A percentile compares a stretch with the other conserved stretches of the same genome.
Conservation (phyloP, 78 protist species). For the Speleostelium caveatum region DNA sequence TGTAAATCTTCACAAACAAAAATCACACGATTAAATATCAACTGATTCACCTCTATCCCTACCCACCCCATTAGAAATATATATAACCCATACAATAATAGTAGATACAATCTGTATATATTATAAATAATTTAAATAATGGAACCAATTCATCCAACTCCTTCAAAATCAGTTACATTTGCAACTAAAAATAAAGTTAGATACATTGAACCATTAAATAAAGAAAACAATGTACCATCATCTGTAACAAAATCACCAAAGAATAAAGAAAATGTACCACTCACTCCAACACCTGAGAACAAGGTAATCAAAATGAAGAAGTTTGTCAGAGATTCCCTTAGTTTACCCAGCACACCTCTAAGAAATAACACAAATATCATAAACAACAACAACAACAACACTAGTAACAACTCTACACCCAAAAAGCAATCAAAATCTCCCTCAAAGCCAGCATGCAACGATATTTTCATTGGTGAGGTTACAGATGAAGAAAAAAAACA, state of each 20-base stretch:
- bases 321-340: neutral
- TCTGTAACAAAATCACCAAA: neutral
- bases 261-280: neutral
- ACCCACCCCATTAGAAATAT: no score
- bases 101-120: no score
- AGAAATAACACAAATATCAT: neutral
- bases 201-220: neutral
- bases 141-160: neutral
- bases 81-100: no score
- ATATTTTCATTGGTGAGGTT: neutral
- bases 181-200: neutral
- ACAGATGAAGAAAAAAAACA: neutral
- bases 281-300: neutral
- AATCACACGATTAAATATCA: no score
- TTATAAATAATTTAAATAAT: neutral
- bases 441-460: neutral
- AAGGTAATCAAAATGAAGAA: neutral
- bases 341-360: neutral
- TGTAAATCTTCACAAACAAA: no score
- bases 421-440: neutral
- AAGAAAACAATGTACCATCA: neutral
- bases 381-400: neutral
- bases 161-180: neutral
- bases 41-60: no score
- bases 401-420: neutral